These are phyloP conservation scores for Symbiodinium natans DNA, from an alignment of 73 alveolate species.

Conservation along the genomic window DNA sequence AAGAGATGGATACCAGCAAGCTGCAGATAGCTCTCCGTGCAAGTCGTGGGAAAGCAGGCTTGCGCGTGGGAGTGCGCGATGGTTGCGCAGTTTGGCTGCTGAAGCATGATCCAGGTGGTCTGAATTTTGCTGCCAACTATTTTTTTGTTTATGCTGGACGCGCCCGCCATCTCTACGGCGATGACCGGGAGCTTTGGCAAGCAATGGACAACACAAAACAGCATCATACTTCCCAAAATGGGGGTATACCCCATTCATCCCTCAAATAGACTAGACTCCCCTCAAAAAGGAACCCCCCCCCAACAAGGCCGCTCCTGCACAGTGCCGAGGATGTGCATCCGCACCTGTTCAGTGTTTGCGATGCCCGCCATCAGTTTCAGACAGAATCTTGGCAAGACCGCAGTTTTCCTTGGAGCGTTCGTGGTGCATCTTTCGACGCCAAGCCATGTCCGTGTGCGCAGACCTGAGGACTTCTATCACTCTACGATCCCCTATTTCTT, in stretches of 20 bases:
- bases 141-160: conserved; percentile 58
- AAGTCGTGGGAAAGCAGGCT: conserved; percentile 88
- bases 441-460: too few species aligned
- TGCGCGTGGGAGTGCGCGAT: background rate
- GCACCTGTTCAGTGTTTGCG: conserved; percentile 67
- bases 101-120: conserved; percentile 34
- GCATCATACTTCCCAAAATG: too few species aligned
- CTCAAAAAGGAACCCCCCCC: too few species aligned
- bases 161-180: conserved; percentile 53
- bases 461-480: conserved; percentile 76
- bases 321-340: conserved; percentile 53
- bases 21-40: conserved; percentile 82
- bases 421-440: background rate
- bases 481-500: conserved; percentile 77
- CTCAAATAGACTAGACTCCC: too few species aligned
- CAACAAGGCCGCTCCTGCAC: too few species aligned
- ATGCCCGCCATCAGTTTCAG: conserved; percentile 89
- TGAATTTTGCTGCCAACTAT: conserved; percentile 78
- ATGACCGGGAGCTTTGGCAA: conserved; percentile 11
- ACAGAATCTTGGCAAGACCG: conserved; percentile 24
- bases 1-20: conserved; percentile 65
- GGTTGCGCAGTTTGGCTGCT: too few species aligned
- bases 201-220: too few species aligned
- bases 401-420: background rate
- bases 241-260: too few species aligned